phyloP scores from a whole-genome alignment of 1,284 basidiomycete species.

The Stereum hirsutum region DNA sequence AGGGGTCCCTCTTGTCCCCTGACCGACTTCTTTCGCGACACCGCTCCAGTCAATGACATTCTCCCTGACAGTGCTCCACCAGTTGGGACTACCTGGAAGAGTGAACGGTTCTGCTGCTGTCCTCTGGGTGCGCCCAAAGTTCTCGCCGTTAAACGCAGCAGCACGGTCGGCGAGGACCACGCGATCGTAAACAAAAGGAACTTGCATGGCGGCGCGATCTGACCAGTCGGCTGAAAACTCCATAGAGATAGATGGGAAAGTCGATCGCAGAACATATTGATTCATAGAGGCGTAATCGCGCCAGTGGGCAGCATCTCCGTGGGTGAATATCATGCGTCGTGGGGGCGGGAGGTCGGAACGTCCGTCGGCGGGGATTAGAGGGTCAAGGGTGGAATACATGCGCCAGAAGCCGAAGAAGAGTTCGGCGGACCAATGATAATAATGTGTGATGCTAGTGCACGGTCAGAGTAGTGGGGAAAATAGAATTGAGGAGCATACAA shows the following conservation, averaged over 20 bases:
- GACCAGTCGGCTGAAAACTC: conserved; percentile 76
- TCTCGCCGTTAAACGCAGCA: conserved; percentile 65
- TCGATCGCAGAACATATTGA: conserved; percentile 65
- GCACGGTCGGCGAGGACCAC: conserved; percentile 78
- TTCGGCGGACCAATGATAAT: conserved; percentile 84
- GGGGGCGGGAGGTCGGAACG: conserved; percentile 63
- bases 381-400: conserved; percentile 75
- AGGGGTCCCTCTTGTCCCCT: conserved; percentile 26
- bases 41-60: conserved; percentile 68
- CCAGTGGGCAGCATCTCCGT: conserved; percentile 69
- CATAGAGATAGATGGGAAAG: conserved; percentile 68
- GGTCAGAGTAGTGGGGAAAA: conserved; percentile 3
- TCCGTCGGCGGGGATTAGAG: conserved; percentile 52
- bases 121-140: conserved; percentile 62
- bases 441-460: conserved; percentile 55
- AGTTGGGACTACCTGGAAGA: conserved; percentile 63
- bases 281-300: conserved; percentile 83
- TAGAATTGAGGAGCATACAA: conserved; percentile 41
- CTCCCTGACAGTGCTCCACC: conserved; percentile 75
- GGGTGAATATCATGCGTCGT: conserved; percentile 67
- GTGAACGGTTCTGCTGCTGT: conserved; percentile 68
- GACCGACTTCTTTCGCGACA: conserved; percentile 26
- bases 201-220: conserved; percentile 62
- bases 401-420: conserved; percentile 86
- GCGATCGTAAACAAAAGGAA: conserved; percentile 73